Evolutionary conservation across 495 filamentous ascomycete genomes (phyloP).

Genomic region (Talaromyces thailandensis): DNA sequence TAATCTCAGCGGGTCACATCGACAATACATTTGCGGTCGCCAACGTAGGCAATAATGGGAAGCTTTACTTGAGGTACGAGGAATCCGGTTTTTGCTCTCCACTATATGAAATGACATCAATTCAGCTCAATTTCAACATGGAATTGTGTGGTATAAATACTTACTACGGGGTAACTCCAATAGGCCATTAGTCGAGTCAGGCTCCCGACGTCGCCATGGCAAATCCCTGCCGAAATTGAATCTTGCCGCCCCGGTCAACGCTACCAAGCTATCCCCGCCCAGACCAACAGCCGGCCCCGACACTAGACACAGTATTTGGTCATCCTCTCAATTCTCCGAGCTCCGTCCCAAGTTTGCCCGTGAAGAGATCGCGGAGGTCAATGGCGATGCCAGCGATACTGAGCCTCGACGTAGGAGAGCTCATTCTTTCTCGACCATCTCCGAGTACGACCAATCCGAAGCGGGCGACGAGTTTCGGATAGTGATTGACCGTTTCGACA

Average conservation of each 20-base stretch:
- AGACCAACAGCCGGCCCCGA: neutral
- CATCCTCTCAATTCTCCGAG: slow-evolving; percentile 40
- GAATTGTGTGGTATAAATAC: neutral
- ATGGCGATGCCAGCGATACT: slow-evolving; percentile 20
- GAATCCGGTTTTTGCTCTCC: neutral
- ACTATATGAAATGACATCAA: neutral
- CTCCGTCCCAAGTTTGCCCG: slow-evolving; percentile 23
- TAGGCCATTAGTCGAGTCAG: slow-evolving; percentile 52
- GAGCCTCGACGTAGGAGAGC: slow-evolving; percentile 39
- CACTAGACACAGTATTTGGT: slow-evolving; percentile 20
- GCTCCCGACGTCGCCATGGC: slow-evolving; percentile 44
- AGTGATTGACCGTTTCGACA: slow-evolving; percentile 69
- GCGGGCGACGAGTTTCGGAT: slow-evolving; percentile 63
- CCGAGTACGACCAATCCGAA: slow-evolving; percentile 35
- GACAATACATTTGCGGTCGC: slow-evolving; percentile 85
- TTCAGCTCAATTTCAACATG: neutral
- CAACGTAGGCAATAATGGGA: slow-evolving; percentile 88
- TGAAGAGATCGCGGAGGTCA: slow-evolving; percentile 16
- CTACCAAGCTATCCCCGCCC: slow-evolving; percentile 40
- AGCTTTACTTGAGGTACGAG: slow-evolving; percentile 86
- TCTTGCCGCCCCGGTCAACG: slow-evolving; percentile 39
- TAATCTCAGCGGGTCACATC: slow-evolving; percentile 29
- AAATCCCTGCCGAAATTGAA: slow-evolving; percentile 51
- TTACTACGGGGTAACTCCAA: neutral
- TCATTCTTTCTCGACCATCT: slow-evolving; percentile 54